Base-by-base conservation (phyloP, 2,329 filamentous ascomycete genomes). In the Orbilia oligospora region DNA sequence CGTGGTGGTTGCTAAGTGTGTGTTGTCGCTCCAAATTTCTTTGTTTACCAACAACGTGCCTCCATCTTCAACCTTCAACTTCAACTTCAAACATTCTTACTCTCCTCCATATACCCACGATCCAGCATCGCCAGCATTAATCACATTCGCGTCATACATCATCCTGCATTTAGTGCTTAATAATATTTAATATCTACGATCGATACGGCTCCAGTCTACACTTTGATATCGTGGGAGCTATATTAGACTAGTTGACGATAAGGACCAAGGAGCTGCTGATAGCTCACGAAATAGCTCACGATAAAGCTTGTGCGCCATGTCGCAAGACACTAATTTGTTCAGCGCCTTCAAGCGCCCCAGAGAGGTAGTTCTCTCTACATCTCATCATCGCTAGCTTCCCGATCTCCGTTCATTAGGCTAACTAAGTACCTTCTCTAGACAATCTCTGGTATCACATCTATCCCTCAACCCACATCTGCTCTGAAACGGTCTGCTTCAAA, bases 401-500 rank as follows among this genome's bases (percentile, higher is more conserved):
- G 12, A 16, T 41, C 38, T 14, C 12, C 16, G 1, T 41, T 41
- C 38, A 16, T 41, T 3, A 41, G 9, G 38, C 12, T 41, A 14
- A 41, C 38, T 73, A n/a, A n/a, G n/a, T n/a, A 10, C 71, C 85
- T 46, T 44, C 30, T 38, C 18, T 84, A 97, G 93, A 97, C 96
- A 68, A 89, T 98, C 77, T 94, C 92, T 81, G 91, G 91, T 81
- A 90, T 97, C 83, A 95, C 84, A 92, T 92, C 20, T 22, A 93
- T 99, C 80, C 96, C 96, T 20, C 93, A 97, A 86, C 95, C 96
- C 8, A 89, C 92, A 30, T 98, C 95, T 48, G 93, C 94, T 48
- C 91, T 99, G 88, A 99, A 99, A 87, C 93, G 96, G 84, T 92
- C 93, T 33, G 96, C 91, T 83, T 94, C 93, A 12, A 90, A 90